A percentile compares a stretch with the other conserved stretches of the same genome.
These are phyloP conservation scores for Aegilops umbellulata DNA, from an alignment of 176 grass and related monocot genomes.

Conservation along the genomic window DNA sequence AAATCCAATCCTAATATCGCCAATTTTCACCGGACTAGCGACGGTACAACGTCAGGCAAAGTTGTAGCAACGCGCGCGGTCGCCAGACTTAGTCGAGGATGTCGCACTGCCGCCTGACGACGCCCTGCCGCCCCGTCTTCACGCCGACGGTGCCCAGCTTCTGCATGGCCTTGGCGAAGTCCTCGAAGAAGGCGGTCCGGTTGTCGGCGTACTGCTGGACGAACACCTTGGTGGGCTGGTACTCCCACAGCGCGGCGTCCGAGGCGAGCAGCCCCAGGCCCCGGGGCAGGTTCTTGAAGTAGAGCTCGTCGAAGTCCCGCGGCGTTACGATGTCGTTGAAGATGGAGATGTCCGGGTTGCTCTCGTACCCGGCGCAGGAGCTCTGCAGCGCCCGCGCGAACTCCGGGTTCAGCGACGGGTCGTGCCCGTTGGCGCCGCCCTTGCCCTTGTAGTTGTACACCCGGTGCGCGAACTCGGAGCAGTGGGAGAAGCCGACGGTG, in stretches of 20 bases:
- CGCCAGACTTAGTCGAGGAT: conserved; percentile 39
- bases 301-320: conserved; percentile 67
- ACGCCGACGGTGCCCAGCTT: conserved; percentile 79
- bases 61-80: no score
- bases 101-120: conserved; percentile 78
- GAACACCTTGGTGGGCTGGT: conserved; percentile 54
- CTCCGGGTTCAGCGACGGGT: conserved; percentile 62
- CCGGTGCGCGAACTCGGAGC: conserved; percentile 77
- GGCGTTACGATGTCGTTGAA: conserved; percentile 94
- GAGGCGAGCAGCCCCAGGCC: conserved; percentile 78
- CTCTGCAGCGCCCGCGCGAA: conserved; percentile 65
- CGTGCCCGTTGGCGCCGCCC: conserved; percentile 6
- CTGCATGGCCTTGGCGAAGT: conserved; percentile 78
- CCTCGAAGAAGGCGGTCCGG: conserved; percentile 87
- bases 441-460: conserved; percentile 47
- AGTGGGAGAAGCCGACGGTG: conserved; percentile 95
- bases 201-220: conserved; percentile 70
- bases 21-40: neutral
- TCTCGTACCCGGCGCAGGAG: conserved; percentile 65
- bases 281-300: conserved; percentile 78
- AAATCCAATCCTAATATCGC: conserved; percentile 6
- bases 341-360: conserved; percentile 72
- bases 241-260: conserved; percentile 68
- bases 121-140: conserved; percentile 68
- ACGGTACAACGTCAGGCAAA: neutral